Conservation (phyloP, 805 yeast species). For the Dipodascopsis uninucleata region DNA sequence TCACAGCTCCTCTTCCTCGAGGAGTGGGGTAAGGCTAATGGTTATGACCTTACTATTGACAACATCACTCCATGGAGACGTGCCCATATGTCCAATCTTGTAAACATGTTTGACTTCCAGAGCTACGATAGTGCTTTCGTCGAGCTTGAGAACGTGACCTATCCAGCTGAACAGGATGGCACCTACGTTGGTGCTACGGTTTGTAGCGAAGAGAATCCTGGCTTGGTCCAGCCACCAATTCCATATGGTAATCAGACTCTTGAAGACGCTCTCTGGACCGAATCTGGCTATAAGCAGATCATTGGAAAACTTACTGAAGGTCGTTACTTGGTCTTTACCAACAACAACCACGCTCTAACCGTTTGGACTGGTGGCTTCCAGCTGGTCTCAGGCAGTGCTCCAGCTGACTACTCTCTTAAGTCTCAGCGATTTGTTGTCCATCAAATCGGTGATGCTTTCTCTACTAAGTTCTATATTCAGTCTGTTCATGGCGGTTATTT, state of each 20-base stretch:
- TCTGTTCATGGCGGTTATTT: constrained; percentile 7
- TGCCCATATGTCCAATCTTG: constrained; percentile 28
- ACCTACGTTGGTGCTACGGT: constrained; percentile 7
- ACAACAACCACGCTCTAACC: not conserved
- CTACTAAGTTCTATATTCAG: constrained; percentile 11
- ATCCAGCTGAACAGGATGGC: constrained; percentile 18
- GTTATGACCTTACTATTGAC: constrained; percentile 15
- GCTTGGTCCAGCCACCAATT: constrained; percentile 21
- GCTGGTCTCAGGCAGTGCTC: constrained; percentile 1
- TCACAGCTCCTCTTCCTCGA: constrained; percentile 29
- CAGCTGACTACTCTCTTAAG: not conserved
- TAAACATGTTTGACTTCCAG: constrained; percentile 28
- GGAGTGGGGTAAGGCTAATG: constrained; percentile 25
- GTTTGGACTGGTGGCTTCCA: constrained; percentile 3
- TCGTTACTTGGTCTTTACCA: constrained; percentile 24
- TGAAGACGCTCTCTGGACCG: constrained; percentile 18
- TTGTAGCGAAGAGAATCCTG: constrained; percentile 14
- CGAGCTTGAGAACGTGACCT: constrained; percentile 10
- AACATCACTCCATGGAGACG: constrained; percentile 29
- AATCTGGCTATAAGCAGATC: constrained; percentile 27
- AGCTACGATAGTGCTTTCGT: constrained; percentile 25
- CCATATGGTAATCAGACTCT: constrained; percentile 29
- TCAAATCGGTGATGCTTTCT: constrained; percentile 16
- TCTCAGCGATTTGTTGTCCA: constrained; percentile 8
- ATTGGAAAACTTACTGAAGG: constrained; percentile 30